Evolutionary conservation across 208 protist genomes (phyloP).

Genomic region (Leishmania amazonensis): DNA sequence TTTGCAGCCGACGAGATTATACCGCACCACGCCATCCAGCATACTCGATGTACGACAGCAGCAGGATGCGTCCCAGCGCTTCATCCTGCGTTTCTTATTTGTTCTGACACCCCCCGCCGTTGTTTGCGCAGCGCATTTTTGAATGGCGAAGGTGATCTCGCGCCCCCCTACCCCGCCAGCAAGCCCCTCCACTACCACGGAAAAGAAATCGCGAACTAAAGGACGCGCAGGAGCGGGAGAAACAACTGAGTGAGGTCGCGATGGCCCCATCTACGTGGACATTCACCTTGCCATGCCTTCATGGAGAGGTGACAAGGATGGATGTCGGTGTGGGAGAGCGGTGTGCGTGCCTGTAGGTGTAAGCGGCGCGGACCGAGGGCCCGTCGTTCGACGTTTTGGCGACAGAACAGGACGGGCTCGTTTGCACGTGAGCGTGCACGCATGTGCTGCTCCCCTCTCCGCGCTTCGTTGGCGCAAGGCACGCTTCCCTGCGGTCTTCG

Average conservation of each 20-base stretch:
- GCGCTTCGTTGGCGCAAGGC: background rate
- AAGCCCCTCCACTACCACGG: background rate
- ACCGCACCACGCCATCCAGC: background rate
- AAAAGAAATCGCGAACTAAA: background rate
- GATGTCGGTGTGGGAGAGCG: background rate
- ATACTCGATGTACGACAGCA: constrained; percentile 1
- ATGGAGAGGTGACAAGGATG: background rate
- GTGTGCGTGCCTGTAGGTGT: background rate
- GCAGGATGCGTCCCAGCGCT: background rate
- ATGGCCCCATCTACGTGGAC: background rate
- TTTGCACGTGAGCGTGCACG: too few relatives aligned
- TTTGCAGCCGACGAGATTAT: background rate
- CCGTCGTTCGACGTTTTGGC: background rate
- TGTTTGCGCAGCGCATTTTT: background rate
- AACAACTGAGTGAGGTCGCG: background rate
- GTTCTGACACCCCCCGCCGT: background rate
- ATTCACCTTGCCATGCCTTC: background rate
- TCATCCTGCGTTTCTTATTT: background rate
- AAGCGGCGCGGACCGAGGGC: background rate
- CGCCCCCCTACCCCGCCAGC: too few relatives aligned
- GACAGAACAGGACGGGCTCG: background rate
- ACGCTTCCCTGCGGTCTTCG: background rate
- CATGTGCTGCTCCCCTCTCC: background rate
- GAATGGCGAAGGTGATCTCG: background rate
- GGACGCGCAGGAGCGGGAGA: background rate